These are phyloP conservation scores for Bothriochloa decipiens DNA, from an alignment of 176 grass and related monocot genomes.

Conservation along the genomic window DNA sequence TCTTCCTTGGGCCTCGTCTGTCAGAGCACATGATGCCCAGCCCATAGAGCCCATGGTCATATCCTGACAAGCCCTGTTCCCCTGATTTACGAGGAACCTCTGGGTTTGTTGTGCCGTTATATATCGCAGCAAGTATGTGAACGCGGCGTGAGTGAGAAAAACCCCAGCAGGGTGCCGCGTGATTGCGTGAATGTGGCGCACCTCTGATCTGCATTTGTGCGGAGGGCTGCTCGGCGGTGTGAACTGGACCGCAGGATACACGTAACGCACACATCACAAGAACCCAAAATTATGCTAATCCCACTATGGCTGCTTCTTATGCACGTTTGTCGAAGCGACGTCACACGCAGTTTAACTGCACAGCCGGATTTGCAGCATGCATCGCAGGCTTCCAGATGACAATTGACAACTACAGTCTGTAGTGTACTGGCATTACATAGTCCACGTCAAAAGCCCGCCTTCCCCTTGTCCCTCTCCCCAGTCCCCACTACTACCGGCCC, in stretches of 20 bases:
- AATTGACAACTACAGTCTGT: no score
- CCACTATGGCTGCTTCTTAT: background rate
- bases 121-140: no score
- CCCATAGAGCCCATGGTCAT: no score
- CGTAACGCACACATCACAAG: background rate
- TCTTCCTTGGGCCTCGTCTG: no score
- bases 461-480: background rate
- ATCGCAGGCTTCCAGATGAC: background rate
- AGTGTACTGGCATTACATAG: background rate
- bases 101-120: no score
- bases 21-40: no score
- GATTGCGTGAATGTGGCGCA: no score
- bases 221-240: background rate
- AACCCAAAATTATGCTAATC: background rate
- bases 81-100: no score
- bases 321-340: background rate
- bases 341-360: background rate
- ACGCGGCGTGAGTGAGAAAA: no score
- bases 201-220: no score
- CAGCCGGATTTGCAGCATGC: background rate
- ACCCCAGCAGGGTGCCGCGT: no score
- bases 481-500: background rate
- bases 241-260: background rate
- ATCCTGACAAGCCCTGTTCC: no score
- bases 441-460: constrained; percentile 31